These are phyloP conservation scores for Omphalotus guepiniiformis DNA, from an alignment of 768 basidiomycete species.

Conservation along the genomic window DNA sequence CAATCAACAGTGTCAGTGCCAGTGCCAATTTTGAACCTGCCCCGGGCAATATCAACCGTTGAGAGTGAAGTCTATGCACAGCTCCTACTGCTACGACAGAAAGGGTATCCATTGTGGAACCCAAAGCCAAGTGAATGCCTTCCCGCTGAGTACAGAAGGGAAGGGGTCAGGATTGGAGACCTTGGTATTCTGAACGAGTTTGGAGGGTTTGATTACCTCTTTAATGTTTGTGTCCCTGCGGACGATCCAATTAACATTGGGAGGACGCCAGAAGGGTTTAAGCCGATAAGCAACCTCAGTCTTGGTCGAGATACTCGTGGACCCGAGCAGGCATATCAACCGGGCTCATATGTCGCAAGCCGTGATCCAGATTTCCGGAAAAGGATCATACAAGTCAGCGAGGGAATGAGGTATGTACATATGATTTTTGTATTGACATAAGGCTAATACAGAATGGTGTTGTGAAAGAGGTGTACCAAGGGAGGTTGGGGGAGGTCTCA, in stretches of 20 bases:
- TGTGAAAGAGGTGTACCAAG: not conserved
- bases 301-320: not conserved
- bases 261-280: constrained; percentile 24
- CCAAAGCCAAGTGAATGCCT: constrained; percentile 17
- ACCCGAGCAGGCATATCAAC: not conserved
- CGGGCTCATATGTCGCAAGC: not conserved
- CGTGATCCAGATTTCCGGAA: too few relatives aligned
- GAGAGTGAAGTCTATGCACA: constrained; percentile 16
- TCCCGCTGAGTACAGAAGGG: constrained; percentile 11
- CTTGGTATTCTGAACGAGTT: constrained; percentile 24
- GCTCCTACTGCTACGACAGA: constrained; percentile 13
- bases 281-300: constrained; percentile 8
- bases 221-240: constrained; percentile 23
- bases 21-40: too few relatives aligned
- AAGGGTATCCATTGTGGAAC: constrained; percentile 23
- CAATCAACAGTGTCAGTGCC: too few relatives aligned
- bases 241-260: constrained; percentile 15
- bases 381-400: too few relatives aligned
- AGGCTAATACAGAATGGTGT: not conserved
- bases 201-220: constrained; percentile 25
- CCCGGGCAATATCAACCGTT: too few relatives aligned
- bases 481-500: not conserved
- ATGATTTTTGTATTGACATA: not conserved
- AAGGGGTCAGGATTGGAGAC: constrained; percentile 26
- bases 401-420: too few relatives aligned